Evolutionary conservation across 805 yeast genomes (phyloP), one percentile per base, ranked within the genome.

Genomic region (Candida multigemmis): DNA sequence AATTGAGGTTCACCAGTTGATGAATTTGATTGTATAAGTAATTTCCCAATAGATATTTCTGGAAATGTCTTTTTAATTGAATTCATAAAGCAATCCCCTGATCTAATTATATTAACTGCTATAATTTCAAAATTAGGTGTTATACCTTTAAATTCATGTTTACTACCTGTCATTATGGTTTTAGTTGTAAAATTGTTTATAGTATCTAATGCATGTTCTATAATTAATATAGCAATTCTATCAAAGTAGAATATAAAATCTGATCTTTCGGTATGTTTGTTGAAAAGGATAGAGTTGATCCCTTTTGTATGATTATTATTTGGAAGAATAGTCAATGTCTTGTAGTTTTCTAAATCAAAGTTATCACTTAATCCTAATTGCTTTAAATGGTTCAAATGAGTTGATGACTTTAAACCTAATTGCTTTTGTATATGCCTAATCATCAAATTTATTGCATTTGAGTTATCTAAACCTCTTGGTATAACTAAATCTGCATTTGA

Each of bases 1-100:
- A 91, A 62, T 46, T 80, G 87, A 1, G 98, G 97, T 53, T 89
- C 97, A 6, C 97, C 97, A 0, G 97, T 87, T 13, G 62, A 54
- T 0, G 91, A 65, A 49, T 87, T 95, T 6, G 94, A 77, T 52
- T 86, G 95, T 41, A 89, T 86, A 24, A 89, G 59, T 14, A 89
- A 49, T 44, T 87, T 83, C 0, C 98, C 97, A 19, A 85, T 65
- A 7, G 73, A 67, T 8, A 84, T 75, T 26, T 77, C 84, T 1
- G 96, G 89, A 14, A 85, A 62, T 0, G 87, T 72, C 37, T 75
- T 75, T 33, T 81, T 71, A 21, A 89, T 59, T 0, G 95, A 78
- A 16, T 68, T 71, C 71, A 82, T 77, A 44, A 87, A 87, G 45
- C 95, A 83, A 48, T 86, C 96, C 4, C 98, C 98, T 0, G 95